Conservation (phyloP, 306 rosid species). For the Aeschynomene evenia region DNA sequence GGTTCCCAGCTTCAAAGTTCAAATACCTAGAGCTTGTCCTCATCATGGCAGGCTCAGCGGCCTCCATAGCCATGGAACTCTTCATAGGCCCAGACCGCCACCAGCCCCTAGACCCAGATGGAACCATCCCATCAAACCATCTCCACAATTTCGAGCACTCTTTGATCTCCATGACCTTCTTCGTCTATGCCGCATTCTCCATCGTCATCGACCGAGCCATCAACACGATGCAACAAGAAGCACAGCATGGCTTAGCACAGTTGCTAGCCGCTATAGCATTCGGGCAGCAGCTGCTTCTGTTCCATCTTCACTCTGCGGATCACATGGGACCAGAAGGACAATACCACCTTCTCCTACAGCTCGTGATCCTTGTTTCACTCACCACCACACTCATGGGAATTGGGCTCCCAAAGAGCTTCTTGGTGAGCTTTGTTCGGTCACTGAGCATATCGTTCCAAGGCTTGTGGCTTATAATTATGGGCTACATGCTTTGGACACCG, state of each 20-base stretch:
- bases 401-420: conserved; percentile 49
- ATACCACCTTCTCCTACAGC: conserved; percentile 60
- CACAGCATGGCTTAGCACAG: conserved; percentile 41
- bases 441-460: conserved; percentile 61
- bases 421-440: conserved; percentile 57
- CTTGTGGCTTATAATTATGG: conserved; percentile 60
- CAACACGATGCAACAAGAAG: not conserved
- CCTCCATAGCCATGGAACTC: conserved; percentile 75
- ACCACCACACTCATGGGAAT: conserved; percentile 56
- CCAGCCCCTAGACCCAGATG: conserved; percentile 64
- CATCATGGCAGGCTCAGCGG: conserved; percentile 47
- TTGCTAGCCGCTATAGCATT: conserved; percentile 58
- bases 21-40: conserved; percentile 56
- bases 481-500: conserved; percentile 70
- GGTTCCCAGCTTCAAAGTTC: conserved; percentile 58
- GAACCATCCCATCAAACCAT: conserved; percentile 76
- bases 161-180: conserved; percentile 54
- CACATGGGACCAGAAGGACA: conserved; percentile 82
- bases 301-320: conserved; percentile 66
- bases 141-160: conserved; percentile 82
- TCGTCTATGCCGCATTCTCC: conserved; percentile 47
- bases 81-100: conserved; percentile 57
- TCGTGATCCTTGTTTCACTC: conserved; percentile 46
- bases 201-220: conserved; percentile 42
- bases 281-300: conserved; percentile 61